Evolutionary conservation across 805 yeast genomes (phyloP), one percentile per base, ranked within the genome.

Genomic region (Candida cerambycidarum): DNA sequence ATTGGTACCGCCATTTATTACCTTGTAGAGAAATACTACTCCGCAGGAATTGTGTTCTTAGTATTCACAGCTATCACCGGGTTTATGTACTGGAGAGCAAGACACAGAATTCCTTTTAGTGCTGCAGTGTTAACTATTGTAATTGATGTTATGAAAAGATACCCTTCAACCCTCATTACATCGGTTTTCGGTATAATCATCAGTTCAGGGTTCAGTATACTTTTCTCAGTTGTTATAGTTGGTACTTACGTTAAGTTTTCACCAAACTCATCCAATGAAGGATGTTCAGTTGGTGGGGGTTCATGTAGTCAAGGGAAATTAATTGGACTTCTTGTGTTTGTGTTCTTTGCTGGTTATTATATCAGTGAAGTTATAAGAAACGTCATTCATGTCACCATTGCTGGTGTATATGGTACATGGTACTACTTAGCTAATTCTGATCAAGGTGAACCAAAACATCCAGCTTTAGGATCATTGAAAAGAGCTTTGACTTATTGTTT

Each of bases 331-430:
- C 63, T 88, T 47, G 80, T 89, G 19, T 83, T 78, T 62, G 79
- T 84, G 5, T 80, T 89, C 50, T 87, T 90, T 61, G 85, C 92
- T 4, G 96, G 95, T 14, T 89, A 78, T 59, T 85, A 80, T 60
- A 78, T 89, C 46, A 77, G 93, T 21, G 97, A 89, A 63, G 93
- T 89, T 14, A 70, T 87, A 44, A 81, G 82, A 63, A 89, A 86
- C 54, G 73, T 86, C 12, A 82, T 89, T 28, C 95, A 90, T 57
- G 85, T 84, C 16, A 79, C 89, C 1, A 81, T 88, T 36, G 75
- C 92, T 17, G 96, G 96, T 18, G 80, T 89, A 14, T 90, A 78
- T 59, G 97, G 97, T 8, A 78, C 92, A 7, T 90, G 97, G 97
- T 89, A 87, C 63, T 90, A 88, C 63, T 76, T 85, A 62, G 76